Evolutionary conservation across 2,329 filamentous ascomycete genomes (phyloP).

Genomic region (Amesomyces nigricolor): DNA sequence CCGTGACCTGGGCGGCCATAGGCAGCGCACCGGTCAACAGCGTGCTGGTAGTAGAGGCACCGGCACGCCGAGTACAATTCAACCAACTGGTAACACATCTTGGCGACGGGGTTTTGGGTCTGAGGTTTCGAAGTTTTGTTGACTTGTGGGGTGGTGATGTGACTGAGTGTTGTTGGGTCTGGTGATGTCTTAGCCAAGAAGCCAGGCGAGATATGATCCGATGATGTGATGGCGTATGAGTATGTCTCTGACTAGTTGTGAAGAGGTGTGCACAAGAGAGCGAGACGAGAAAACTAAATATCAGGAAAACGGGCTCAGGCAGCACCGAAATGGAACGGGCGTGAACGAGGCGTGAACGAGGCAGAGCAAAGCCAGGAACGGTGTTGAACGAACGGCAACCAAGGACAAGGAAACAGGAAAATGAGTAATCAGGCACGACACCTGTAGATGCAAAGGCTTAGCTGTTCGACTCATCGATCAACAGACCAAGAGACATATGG

Average conservation of each 20-base stretch:
- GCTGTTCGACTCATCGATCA: constrained; percentile 25
- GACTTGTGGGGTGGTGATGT: constrained; percentile 6
- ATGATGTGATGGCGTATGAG: constrained; percentile 4
- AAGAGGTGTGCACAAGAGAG: constrained; percentile 9
- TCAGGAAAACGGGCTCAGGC: constrained; percentile 15
- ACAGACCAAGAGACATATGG: constrained; percentile 38
- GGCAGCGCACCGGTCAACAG: constrained; percentile 72
- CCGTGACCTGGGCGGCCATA: constrained; percentile 69
- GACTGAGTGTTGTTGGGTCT: constrained; percentile 4
- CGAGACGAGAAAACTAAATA: constrained; percentile 16
- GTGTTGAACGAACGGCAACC: constrained; percentile 23
- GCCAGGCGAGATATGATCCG: background rate
- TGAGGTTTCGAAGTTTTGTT: background rate
- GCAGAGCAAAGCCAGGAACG: constrained; percentile 18
- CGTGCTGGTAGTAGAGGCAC: constrained; percentile 83
- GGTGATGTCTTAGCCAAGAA: background rate
- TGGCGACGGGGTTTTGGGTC: constrained; percentile 21
- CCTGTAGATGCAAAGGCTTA: constrained; percentile 21
- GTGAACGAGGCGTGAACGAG: constrained; percentile 12
- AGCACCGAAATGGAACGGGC: constrained; percentile 6
- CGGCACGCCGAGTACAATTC: constrained; percentile 83
- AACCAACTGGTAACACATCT: constrained; percentile 82
- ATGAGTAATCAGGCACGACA: constrained; percentile 28
- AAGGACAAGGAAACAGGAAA: constrained; percentile 24
- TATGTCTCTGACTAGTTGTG: constrained; percentile 10